Base-by-base conservation (phyloP, 2,329 filamentous ascomycete species). In the Phialocephala subalpina region DNA sequence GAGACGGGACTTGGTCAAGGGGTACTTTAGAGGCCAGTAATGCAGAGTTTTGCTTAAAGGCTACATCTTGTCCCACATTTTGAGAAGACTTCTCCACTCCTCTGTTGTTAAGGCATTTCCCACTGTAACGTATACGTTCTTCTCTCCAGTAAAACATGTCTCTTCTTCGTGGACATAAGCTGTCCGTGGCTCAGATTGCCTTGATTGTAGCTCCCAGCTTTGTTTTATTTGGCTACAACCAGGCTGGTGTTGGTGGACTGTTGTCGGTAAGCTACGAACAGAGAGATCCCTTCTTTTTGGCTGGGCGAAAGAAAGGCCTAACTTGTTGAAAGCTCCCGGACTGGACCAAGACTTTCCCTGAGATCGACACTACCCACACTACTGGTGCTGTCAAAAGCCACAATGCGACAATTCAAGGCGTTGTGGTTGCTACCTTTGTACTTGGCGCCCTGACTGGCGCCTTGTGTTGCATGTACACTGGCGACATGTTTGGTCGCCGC, bases 131-230 rank as follows among this genome's bases (percentile, higher is more conserved):
- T n/a, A n/a, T n/a, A n/a, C n/a, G n/a, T n/a, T n/a, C n/a, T n/a
- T n/a, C n/a, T n/a, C n/a, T 42, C 5, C 3, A 16, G 4, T 7
- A 7, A 14, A 35, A 55, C 7, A 55, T 55, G 52, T 2, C 52
- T 33, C 7, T 55, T 20, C 67, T 56, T 35, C 67, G 69, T 42
- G 69, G 69, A 47, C 62, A 64, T n/a, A 40, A 58, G 16, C 60
- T 70, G 8, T 70, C 69, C 18, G 56, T 70, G 33, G 68, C 68
- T 29, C 81, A 83, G 69, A 76, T 81, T 61, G 77, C 77, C 16
- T 75, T 82, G 56, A 78, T 83, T 45, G 80, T 83, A 22, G 78
- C 76, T 6, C 82, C 82, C 3, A 74, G 80, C 14, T 80, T 80
- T 70, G 76, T 80, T 62, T 67, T 80, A 29, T 80, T 80, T 66